A percentile compares a stretch with the other conserved stretches of the same genome.
Evolutionary conservation across 2,329 filamentous ascomycete species (phyloP).

Genomic region (Aspergillus piperis): DNA sequence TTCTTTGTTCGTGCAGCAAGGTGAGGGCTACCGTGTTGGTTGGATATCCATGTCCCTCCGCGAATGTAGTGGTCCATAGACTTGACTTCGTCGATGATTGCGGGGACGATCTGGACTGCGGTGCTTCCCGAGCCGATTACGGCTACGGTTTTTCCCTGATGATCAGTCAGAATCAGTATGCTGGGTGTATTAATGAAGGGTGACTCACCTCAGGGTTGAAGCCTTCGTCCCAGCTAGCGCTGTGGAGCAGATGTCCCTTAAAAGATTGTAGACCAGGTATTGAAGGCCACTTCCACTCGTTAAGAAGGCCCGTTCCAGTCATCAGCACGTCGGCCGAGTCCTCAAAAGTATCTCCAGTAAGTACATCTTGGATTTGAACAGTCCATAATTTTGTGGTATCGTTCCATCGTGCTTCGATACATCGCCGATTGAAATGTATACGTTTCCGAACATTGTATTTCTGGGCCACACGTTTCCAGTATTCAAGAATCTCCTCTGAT

Average conservation of each 20-base stretch:
- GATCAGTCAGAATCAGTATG: too few relatives aligned
- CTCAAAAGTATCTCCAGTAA: background rate
- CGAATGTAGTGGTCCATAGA: constrained; percentile 11
- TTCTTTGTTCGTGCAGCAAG: background rate
- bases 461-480: constrained; percentile 1
- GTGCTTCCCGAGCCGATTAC: constrained; percentile 7
- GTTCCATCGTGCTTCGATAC: background rate
- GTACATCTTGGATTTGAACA: background rate
- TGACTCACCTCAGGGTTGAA: background rate
- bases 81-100: constrained; percentile 1
- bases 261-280: background rate
- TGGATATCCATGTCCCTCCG: constrained; percentile 7
- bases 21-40: background rate
- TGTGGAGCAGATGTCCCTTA: background rate
- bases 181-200: background rate
- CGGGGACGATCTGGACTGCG: constrained; percentile 5
- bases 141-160: background rate
- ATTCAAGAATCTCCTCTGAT: background rate
- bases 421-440: background rate
- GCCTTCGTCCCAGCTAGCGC: background rate
- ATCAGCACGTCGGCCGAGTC: constrained; percentile 3
- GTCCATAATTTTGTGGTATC: background rate
- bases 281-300: constrained; percentile 4
- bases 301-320: constrained; percentile 4
- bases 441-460: constrained; percentile 1